Evolutionary conservation across 768 basidiomycete genomes (phyloP).

Genomic region (Phanerochaete sordida): DNA sequence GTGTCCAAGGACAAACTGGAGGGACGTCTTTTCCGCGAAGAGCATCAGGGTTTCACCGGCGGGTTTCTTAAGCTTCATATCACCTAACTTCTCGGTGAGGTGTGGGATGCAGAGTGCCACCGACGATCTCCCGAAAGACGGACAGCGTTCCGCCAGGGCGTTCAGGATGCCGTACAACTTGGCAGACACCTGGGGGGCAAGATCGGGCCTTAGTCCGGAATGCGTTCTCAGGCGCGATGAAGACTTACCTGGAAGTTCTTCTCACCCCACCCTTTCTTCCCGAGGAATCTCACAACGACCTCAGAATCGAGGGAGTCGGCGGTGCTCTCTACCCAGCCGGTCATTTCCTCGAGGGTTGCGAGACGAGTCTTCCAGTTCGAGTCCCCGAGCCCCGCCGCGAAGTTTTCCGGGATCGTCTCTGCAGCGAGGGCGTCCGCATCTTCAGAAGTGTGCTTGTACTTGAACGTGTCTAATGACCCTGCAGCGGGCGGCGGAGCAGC

Average conservation of each 20-base stretch:
- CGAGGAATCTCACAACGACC: constrained; percentile 80
- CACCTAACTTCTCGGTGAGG: constrained; percentile 91
- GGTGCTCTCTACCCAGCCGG: constrained; percentile 72
- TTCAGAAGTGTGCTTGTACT: constrained; percentile 88
- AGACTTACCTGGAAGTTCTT: constrained; percentile 90
- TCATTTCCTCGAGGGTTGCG: constrained; percentile 84
- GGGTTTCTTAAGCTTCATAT: constrained; percentile 94
- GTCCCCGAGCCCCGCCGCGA: constrained; percentile 75
- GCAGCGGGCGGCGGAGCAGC: constrained; percentile 44
- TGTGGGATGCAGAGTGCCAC: constrained; percentile 78
- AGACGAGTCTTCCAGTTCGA: constrained; percentile 91
- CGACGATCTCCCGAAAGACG: constrained; percentile 83
- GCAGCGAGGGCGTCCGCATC: constrained; percentile 82
- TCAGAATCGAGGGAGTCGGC: constrained; percentile 76
- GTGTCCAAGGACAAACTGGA: constrained; percentile 92
- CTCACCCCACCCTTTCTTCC: constrained; percentile 95
- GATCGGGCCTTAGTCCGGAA: background rate
- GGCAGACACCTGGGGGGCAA: constrained; percentile 66
- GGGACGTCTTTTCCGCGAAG: constrained; percentile 89
- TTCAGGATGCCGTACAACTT: constrained; percentile 82
- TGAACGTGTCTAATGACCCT: constrained; percentile 74
- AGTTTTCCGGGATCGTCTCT: constrained; percentile 65
- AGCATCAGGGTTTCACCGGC: constrained; percentile 81
- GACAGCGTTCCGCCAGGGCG: constrained; percentile 71
- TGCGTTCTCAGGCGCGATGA: background rate